These are phyloP conservation scores for Starmera quercuum DNA, from an alignment of 805 yeast species.

Conservation along the genomic window DNA sequence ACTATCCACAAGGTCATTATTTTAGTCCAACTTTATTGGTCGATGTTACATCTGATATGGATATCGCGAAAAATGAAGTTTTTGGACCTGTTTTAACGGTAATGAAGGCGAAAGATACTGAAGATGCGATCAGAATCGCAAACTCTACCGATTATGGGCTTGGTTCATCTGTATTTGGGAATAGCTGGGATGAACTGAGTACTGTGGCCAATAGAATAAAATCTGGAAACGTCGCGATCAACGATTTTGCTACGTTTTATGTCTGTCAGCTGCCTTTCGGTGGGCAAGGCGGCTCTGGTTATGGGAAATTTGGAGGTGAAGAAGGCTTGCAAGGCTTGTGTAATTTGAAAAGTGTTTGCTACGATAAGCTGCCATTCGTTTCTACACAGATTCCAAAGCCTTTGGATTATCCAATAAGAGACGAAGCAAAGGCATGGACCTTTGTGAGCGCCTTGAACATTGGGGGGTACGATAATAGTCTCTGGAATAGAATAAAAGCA, in stretches of 20 bases:
- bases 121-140: slow-evolving; percentile 69
- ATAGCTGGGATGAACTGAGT: slow-evolving; percentile 47
- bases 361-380: slow-evolving; percentile 71
- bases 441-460: slow-evolving; percentile 76
- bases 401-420: slow-evolving; percentile 84
- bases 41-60: slow-evolving; percentile 73
- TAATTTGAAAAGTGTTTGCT: slow-evolving; percentile 78
- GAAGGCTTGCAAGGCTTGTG: slow-evolving; percentile 93
- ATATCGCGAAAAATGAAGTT: slow-evolving; percentile 81
- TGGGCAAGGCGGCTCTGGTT: slow-evolving; percentile 88
- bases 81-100: slow-evolving; percentile 88
- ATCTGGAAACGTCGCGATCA: slow-evolving; percentile 92
- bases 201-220: slow-evolving; percentile 55
- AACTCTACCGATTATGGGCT: slow-evolving; percentile 84
- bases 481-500: slow-evolving; percentile 61
- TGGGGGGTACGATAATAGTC: slow-evolving; percentile 73
- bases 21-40: slow-evolving; percentile 84
- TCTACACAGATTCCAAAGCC: slow-evolving; percentile 82
- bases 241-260: slow-evolving; percentile 95
- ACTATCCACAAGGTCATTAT: slow-evolving; percentile 92
- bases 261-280: slow-evolving; percentile 97
- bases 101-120: slow-evolving; percentile 60
- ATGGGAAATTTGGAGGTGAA: slow-evolving; percentile 96
- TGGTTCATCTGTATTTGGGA: slow-evolving; percentile 87
- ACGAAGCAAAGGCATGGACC: slow-evolving; percentile 79